Conservation (phyloP, 192 early-diverging fungal genomes). For the Lobosporangium transversale region DNA sequence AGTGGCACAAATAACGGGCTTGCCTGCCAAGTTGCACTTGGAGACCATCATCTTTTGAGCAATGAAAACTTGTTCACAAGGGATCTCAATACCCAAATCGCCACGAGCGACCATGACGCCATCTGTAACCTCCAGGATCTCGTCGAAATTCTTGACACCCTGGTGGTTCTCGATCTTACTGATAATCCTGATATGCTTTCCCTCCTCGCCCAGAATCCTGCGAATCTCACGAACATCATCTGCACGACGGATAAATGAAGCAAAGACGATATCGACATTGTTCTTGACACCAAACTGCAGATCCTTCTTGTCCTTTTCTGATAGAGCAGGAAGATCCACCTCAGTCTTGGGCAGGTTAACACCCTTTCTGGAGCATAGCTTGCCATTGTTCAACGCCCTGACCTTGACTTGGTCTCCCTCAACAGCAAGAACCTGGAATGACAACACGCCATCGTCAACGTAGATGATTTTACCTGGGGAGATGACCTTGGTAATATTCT, state of each 20-base stretch:
- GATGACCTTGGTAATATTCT: slow-evolving; percentile 81
- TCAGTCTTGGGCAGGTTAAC: slow-evolving; percentile 94
- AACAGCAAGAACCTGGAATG: slow-evolving; percentile 91
- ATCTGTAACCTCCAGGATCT: slow-evolving; percentile 92
- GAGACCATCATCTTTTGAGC: slow-evolving; percentile 99
- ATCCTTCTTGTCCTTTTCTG: slow-evolving; percentile 94
- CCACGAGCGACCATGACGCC: slow-evolving; percentile 99
- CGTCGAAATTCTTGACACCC: slow-evolving; percentile 98
- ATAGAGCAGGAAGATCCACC: slow-evolving; percentile 95
- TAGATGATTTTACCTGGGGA: slow-evolving; percentile 78
- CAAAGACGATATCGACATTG: slow-evolving; percentile 94
- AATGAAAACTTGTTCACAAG: slow-evolving; percentile 89
- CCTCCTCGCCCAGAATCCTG: slow-evolving; percentile 80
- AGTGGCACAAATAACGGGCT: slow-evolving; percentile 96
- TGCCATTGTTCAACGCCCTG: slow-evolving; percentile 84
- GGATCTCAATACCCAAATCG: slow-evolving; percentile 98
- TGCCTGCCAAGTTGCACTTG: slow-evolving; percentile 96
- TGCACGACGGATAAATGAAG: slow-evolving; percentile 94
- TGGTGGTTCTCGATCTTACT: slow-evolving; percentile 98
- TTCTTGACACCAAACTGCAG: slow-evolving; percentile 92
- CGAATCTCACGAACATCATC: slow-evolving; percentile 92
- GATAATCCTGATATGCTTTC: slow-evolving; percentile 93
- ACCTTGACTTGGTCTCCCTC: slow-evolving; percentile 72
- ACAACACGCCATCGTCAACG: slow-evolving; percentile 96
- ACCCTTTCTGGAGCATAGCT: slow-evolving; percentile 91